Base-by-base conservation (phyloP, 2,329 filamentous ascomycete genomes). In the Aspergillus latus region DNA sequence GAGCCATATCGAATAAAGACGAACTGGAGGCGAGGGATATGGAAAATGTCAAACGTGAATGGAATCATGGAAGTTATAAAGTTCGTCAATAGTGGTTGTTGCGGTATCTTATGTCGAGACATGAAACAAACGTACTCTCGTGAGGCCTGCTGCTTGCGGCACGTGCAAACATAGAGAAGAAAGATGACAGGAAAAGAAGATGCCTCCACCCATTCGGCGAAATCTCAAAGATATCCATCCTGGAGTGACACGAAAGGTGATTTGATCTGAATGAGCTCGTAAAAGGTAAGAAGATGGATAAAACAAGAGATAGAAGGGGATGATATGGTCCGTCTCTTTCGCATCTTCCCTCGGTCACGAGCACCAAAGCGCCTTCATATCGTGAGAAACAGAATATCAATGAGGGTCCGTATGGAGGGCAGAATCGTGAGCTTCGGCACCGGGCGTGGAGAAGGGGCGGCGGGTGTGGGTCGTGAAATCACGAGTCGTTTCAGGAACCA, bases 51-150 rank as follows among this genome's bases (percentile, higher is more conserved):
- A 59, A 37, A 52, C 46, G 52, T 28, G 42, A 39, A 21, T 46
- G 40, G 37, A 42, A 51, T 50, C 40, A 56, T 56, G 32, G 36
- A 47, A 37, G 47, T 30, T 52, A 21, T 47, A 52, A 63, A 59
- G 61, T 69, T 71, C 68, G 66, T 71, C 65, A 71, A 68, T 66
- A 67, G 63, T 64, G 60, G 64, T 65, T 64, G 65, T 68, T 67
- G 67, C 69, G 68, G 69, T 71, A 72, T 72, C 69, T 72, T 67
- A 64, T 68, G 64, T 66, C 58, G 64, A 63, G 61, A 63, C 68
- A 69, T 68, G 63, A 69, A 68, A 62, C 64, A 70, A 60, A 66
- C 63, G 62, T 65, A 64, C 57, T 64, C 62, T 63, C 61, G 59
- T 66, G 54, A 60, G 57, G 58, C 56, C 56, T 59, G 59, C 58